phyloP scores from a whole-genome alignment of 176 grass and related monocot genomes.

The Thinopyrum elongatum region DNA sequence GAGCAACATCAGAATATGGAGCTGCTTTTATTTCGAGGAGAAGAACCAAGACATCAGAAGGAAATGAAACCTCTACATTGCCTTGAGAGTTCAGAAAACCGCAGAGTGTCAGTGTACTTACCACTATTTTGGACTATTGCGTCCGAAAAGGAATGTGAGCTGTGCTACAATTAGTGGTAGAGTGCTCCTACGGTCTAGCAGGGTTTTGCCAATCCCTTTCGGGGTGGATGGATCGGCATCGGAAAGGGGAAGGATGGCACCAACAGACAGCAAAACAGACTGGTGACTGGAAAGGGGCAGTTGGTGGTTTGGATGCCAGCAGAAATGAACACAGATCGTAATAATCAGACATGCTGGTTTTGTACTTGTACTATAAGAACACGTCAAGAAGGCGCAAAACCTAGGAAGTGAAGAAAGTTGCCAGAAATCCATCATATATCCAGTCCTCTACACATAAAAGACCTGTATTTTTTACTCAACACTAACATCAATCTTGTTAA shows the following conservation, averaged over 20 bases:
- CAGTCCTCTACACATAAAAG: not conserved
- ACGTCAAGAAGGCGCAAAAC: not conserved
- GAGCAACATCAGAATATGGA: not conserved
- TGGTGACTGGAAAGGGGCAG: not conserved
- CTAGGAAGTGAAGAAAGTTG: not conserved
- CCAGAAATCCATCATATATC: not conserved
- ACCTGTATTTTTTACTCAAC: not conserved
- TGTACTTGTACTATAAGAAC: not conserved
- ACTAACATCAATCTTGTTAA: not conserved
- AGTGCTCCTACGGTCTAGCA: not conserved
- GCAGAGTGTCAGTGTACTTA: not conserved
- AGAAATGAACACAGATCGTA: not conserved
- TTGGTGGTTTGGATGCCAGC: not conserved
- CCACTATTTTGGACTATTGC: not conserved
- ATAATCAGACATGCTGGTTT: not conserved
- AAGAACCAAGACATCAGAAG: not conserved
- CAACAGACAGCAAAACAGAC: not conserved
- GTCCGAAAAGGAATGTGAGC: not conserved
- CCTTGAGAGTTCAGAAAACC: not conserved
- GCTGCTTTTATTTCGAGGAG: slow-evolving; percentile 8
- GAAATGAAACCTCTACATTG: not conserved
- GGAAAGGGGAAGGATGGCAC: slow-evolving; percentile 1
- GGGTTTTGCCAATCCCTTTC: not conserved
- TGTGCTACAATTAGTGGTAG: not conserved
- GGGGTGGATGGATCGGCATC: not conserved